Conservation (phyloP, 2,329 filamentous ascomycete species). For the Venturia pyrina region DNA sequence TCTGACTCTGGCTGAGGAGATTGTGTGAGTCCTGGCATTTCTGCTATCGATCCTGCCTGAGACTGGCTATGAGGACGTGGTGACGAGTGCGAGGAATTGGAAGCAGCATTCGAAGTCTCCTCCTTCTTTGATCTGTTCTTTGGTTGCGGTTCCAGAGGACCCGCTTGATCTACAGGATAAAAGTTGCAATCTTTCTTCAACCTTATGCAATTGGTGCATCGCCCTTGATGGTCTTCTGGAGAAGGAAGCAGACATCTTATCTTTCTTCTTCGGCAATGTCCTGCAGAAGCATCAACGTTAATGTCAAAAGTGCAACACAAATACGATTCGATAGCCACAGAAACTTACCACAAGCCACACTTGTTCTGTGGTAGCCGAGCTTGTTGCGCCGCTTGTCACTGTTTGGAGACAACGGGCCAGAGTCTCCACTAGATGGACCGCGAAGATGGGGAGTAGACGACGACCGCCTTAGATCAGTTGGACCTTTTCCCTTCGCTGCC, state of each 20-base stretch:
- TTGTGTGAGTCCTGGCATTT: neutral
- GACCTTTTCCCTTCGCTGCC: constrained; percentile 29
- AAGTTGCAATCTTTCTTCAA: constrained; percentile 93
- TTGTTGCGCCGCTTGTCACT: constrained; percentile 75
- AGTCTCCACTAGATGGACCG: constrained; percentile 26
- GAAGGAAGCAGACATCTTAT: constrained; percentile 73
- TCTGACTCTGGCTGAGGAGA: constrained; percentile 4
- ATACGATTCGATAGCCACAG: constrained; percentile 13
- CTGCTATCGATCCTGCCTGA: neutral
- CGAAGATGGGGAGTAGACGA: constrained; percentile 40
- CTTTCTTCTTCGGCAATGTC: constrained; percentile 84
- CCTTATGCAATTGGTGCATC: constrained; percentile 87
- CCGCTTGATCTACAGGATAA: constrained; percentile 73
- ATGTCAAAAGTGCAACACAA: constrained; percentile 11
- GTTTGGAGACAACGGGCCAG: constrained; percentile 34
- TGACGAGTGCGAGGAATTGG: constrained; percentile 2
- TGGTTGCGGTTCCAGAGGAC: constrained; percentile 32
- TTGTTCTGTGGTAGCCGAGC: constrained; percentile 88
- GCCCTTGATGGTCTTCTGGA: constrained; percentile 59
- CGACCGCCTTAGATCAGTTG: constrained; percentile 31
- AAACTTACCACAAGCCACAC: constrained; percentile 85
- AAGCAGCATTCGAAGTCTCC: constrained; percentile 15
- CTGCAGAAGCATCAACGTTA: constrained; percentile 35
- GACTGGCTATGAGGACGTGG: neutral
- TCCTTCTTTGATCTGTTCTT: constrained; percentile 20